Base-by-base conservation (phyloP, 768 basidiomycete species). In the Boletus speciosus region DNA sequence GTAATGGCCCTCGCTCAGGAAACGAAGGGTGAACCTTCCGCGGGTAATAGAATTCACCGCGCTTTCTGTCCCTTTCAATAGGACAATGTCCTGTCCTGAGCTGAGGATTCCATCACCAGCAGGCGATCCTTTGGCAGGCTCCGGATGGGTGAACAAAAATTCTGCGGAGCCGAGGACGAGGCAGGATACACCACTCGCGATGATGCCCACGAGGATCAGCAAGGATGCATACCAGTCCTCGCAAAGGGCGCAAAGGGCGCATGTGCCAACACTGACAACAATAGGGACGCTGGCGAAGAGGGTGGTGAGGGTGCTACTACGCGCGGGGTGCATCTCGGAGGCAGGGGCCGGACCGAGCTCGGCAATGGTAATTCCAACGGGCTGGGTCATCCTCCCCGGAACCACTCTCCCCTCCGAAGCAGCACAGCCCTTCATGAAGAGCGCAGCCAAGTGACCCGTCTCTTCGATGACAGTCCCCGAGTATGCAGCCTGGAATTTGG, bases 401-500 rank as follows among this genome's bases (percentile, higher is more conserved):
- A 65, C 43, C 12, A 55, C 58, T 39, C 10, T 55, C 15, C 52
- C 62, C 25, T 54, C 31, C 45, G 45, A 59, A 15, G 60, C 16
- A 2, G 35, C 11, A n/a, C 62, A 64, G 38, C 49, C 55, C 9
- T 55, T 54, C 55, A 58, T 51, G 31, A 35, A 84, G 74, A 71
- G 88, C 82, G 39, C 71, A 76, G 21, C 89, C 81, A 62, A 80
- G 68, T 19, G 82, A 72, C 49, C 80, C 74, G 63, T 80, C 75
- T 35, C 69, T 61, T n/a, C 68, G 7, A 71, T 62, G 67, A 56
- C 75, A 76, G 58, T 88, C 67, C 68, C 86, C 78, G 44, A 92
- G 71, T 27, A 84, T 57, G 90, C 84, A 0, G 87, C 82, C 53
- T 89, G 83, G 69, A 81, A 92, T 64, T 89, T 91, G 46, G 88